Base-by-base conservation (phyloP, 306 rosid genomes). In the Lupinus albus region DNA sequence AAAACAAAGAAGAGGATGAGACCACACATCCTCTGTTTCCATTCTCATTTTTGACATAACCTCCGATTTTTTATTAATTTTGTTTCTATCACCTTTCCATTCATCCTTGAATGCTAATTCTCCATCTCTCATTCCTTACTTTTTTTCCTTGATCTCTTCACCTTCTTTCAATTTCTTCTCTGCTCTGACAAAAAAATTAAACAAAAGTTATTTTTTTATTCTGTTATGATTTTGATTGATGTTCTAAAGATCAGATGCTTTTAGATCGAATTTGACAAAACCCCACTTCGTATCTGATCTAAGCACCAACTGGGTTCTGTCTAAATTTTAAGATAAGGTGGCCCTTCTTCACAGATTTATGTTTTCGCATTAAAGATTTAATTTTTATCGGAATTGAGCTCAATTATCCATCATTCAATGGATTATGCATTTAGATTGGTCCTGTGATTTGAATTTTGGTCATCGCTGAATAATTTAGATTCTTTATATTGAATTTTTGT, bases 11-110 rank as follows among this genome's bases (percentile, higher is more conserved):
- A 79, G 85, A 72, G 72, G 86, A 84, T 81, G 86, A 75, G 80
- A 77, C 78, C 89, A 45, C 89, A 45, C 93, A 72, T 79, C 89
- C 84, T 91, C 93, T 84, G 88, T 83, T 86, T 82, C 80, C 86
- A 80, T 81, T 82, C 59, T 53, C 68, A 78, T 66, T 66, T 72
- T 72, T 11, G 33, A 71, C 73, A 79, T 67, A 58, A 1, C 59
- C 70, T 68, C 77, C 74, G 85, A 80, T 83, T 85, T 66, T 83
- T 64, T 49, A 64, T 13, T n/a, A 64, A 64, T 69, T 72, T 46
- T 66, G 11, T 16, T 83, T 76, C 82, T 54, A 70, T 67, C 80
- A 63, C 81, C 86, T 61, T 25, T 64, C 84, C 74, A 75, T 83
- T 83, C 82, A 67, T 80, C 79, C 17, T 73, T 71, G 44, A 78